Evolutionary conservation across 768 basidiomycete genomes (phyloP), one percentile per base, ranked within the genome.

Genomic region (Pulveroboletus sp.): DNA sequence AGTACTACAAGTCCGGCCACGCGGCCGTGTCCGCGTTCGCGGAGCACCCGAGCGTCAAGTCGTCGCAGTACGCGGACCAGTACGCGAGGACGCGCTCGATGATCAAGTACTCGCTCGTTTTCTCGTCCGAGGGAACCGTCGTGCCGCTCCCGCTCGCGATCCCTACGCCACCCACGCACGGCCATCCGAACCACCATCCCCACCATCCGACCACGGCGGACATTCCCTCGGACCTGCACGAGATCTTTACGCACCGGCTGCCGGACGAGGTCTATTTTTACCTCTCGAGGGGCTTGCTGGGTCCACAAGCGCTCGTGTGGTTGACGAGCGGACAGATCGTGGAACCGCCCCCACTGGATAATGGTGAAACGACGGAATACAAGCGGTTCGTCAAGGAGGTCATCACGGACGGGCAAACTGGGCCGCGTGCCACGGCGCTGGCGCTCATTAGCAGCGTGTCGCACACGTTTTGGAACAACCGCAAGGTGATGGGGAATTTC

Each of bases 221-320:
- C 62, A 85, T 98, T 49, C 96, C 96, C 3, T 67, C 71, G 42
- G 95, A 98, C 69, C 72, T 99, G 32, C 89, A 95, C 63, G 93
- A 96, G 45, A 89, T 98, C 53, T 98, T 97, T 73, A 94, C 93
- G 10, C 75, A 90, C 68, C 86, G 93, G 38, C 77, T 99, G 22
- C 95, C 95, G 1, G 96, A 98, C 67, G 93, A 98, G 65, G 78
- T 97, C 50, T 98, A 94, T 73, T 97, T 86, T 69, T 96, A 97
- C 67, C 80, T 98, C 56, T 96, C 93, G 32, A 85, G 93, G 16
- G 95, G 96, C 6, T 78, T 98, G 13, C 66, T 97, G 45, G 83
- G 85, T 9, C 91, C 95, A 0, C 89, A 92, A 59, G 84, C 92
- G 10, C 79, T 98, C 20, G 87, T 93, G n/a, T 96, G 95, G 89